Evolutionary conservation across 441 rosid species (phyloP).

Genomic region (Syzygium malaccense): DNA sequence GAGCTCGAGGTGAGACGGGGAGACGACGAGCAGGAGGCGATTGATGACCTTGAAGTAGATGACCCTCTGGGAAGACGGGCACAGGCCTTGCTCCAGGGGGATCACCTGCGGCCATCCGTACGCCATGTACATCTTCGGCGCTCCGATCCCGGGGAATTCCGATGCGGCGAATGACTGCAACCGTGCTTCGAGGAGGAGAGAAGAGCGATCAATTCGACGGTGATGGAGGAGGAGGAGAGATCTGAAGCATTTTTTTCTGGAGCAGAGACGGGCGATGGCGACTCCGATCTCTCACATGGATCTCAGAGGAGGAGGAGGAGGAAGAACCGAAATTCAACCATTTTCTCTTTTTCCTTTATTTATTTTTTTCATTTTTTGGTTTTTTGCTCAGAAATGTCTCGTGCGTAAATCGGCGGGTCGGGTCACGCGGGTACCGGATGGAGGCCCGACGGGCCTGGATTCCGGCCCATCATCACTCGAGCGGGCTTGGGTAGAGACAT

Average conservation of each 20-base stretch:
- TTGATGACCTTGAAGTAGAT: conserved; percentile 65
- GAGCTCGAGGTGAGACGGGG: conserved; percentile 85
- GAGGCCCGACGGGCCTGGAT: background rate
- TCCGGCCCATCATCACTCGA: background rate
- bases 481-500: background rate
- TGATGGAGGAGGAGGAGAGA: background rate
- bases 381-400: background rate
- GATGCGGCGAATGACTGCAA: background rate
- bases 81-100: conserved; percentile 53
- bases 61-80: conserved; percentile 68
- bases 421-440: background rate
- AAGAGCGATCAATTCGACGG: background rate
- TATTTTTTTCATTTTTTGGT: background rate
- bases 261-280: background rate
- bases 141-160: background rate
- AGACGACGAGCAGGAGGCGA: conserved; percentile 59
- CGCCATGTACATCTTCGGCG: conserved; percentile 71
- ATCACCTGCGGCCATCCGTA: conserved; percentile 99
- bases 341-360: background rate
- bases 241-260: background rate
- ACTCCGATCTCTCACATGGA: background rate
- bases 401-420: background rate
- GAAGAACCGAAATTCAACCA: background rate
- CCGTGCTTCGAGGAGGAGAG: background rate
- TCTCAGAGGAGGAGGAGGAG: background rate